Conservation (phyloP, 2,329 filamentous ascomycete genomes). For the Aaosphaeria pasadenensis region DNA sequence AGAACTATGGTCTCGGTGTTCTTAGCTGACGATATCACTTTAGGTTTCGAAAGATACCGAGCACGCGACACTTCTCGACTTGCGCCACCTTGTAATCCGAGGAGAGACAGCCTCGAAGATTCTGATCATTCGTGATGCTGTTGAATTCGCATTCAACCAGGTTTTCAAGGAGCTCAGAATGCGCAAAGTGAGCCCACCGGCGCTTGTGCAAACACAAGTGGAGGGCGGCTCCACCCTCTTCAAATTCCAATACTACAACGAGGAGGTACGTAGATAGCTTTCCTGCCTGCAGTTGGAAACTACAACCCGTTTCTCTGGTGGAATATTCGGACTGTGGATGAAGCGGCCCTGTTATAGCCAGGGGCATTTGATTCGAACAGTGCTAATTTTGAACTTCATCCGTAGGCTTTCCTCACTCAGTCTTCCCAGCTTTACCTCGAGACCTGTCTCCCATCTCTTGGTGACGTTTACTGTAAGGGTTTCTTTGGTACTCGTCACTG, state of each 20-base stretch:
- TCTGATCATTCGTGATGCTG: conserved; percentile 79
- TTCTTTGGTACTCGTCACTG: too few species aligned
- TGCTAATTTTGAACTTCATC: too few species aligned
- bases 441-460: conserved; percentile 84
- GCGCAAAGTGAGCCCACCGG: conserved; percentile 82
- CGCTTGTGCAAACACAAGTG: conserved; percentile 91
- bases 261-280: conserved; percentile 46
- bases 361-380: too few species aligned
- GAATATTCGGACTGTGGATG: too few species aligned
- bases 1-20: conserved; percentile 46
- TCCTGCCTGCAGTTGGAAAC: too few species aligned
- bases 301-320: too few species aligned
- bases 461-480: conserved; percentile 78
- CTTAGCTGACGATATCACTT: too few species aligned
- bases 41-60: conserved; percentile 36
- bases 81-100: conserved; percentile 79
- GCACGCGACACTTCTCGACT: conserved; percentile 72
- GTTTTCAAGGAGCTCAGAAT: conserved; percentile 74
- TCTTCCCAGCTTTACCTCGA: conserved; percentile 97
- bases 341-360: too few species aligned
- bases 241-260: conserved; percentile 82
- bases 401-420: conserved; percentile 80
- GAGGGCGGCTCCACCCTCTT: conserved; percentile 92
- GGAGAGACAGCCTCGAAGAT: conserved; percentile 81
- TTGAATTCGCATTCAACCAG: conserved; percentile 77